Evolutionary conservation across 805 yeast genomes (phyloP), one percentile per base, ranked within the genome.

Genomic region (Vanderwaltozyma yarrowii): DNA sequence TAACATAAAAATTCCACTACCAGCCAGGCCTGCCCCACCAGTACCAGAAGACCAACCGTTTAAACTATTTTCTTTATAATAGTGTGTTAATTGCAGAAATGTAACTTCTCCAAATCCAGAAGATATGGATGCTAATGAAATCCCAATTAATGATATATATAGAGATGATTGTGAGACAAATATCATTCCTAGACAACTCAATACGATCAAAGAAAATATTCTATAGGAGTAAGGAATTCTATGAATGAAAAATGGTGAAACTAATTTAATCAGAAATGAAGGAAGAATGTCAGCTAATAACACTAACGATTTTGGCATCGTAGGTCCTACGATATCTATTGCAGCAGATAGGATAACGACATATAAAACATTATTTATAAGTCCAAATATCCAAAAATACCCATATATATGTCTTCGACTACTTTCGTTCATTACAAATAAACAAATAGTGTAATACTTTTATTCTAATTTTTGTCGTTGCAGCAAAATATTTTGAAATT

Each of bases 31-130:
- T 1, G 98, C 97, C 15, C 86, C 94, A 3, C 98, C 97, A 0
- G 97, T 89, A 1, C 98, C 98, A 7, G 87, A 74, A 16, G 95
- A 82, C 76, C 94, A 89, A 0, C 94, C 96, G 35, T 79, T 76
- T 33, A 89, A 64, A 4, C 94, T 67, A n/a, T 55, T 47, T 14
- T 67, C 66, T 15, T 67, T 70, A 56, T 76, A 86, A 49, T 67
- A 80, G 54, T 88, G 95, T 1, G 96, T 85, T 58, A 89, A 62
- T 56, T 84, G 95, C 31, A 89, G 61, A 47, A 89, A 89, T 0
- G 96, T 84, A 5, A 83, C 65, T 55, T 89, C 98, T 0, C 98
- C 98, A 18, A 88, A 61, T 0, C 97, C 97, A 0, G 95, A 80
- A 14, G 94, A 78, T 3, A 75, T 46, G 1, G 95, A 84, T 0